Evolutionary conservation across 441 rosid species (phyloP), one percentile per base, ranked within the genome.

Genomic region (Euphorbia schlechtendalii): DNA sequence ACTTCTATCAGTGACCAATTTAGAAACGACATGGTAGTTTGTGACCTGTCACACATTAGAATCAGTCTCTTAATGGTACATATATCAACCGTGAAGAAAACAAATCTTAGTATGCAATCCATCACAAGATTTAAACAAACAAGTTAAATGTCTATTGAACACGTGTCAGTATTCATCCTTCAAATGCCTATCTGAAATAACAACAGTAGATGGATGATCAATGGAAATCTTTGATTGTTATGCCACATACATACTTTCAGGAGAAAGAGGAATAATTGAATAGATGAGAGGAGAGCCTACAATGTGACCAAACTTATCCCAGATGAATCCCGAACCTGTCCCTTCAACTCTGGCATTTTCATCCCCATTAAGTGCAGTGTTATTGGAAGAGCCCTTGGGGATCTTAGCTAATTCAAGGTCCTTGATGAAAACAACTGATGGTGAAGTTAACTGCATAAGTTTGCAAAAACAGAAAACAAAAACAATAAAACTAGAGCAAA

Each of bases 251-350:
- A 25, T 32, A 15, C 8, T 49, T 24, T 8, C 30, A 12, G 10
- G 32, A 22, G 20, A 53, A 41, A 30, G 21, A 54, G 38, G 22
- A 58, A 15, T 28, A 41, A 15, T 18, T 9, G 21, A 59, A 27
- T 10, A 24, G 0, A 46, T 25, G 56, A 22, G 20, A 43, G 36
- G 18, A 32, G 61, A 72, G 71, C 92, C 5, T 83, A 92, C 96
- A 83, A 90, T 85, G 82, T 90, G 98, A 67, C 98, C 98, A 76
- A 85, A 79, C 69, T 80, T 85, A 71, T 92, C 98, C 98, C 98
- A 92, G 49, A 92, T 75, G 76, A 92, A 92, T 67, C 97, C 96
- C 0, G 96, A 92, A 61, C 98, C 97, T 4, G 89, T 86, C 64
- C 97, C 98, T 86, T 88, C 82, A 53, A 89, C 77, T 79, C 83